Percentiles rank a stretch among this genome's conserved stretches.
Evolutionary conservation across 164 flowering plant species (phyloP).

Genomic region (Berberis thunbergii): DNA sequence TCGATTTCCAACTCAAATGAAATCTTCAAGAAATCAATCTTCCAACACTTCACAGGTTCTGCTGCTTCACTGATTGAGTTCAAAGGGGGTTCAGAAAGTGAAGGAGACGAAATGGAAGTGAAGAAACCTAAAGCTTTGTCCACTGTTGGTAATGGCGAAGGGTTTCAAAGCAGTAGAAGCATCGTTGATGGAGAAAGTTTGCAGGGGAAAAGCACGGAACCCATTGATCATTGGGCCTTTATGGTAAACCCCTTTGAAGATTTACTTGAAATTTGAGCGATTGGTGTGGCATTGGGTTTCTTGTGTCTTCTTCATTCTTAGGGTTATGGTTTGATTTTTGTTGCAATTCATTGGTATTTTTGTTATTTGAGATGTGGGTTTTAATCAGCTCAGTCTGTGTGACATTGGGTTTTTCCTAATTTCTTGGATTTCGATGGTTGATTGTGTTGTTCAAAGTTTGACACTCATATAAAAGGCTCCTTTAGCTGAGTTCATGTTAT

Average conservation of each 20-base stretch:
- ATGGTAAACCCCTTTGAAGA: slow-evolving; percentile 28
- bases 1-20: no score
- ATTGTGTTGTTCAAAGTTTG: background rate
- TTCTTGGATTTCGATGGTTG: background rate
- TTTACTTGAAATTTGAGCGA: background rate
- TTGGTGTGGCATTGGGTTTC: slow-evolving; percentile 2
- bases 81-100: background rate
- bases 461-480: no score
- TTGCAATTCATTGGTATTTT: background rate
- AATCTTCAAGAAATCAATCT: no score
- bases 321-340: background rate
- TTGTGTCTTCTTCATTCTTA: slow-evolving; percentile 1
- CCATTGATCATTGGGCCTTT: slow-evolving; percentile 44
- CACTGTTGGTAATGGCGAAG: background rate
- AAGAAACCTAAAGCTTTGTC: background rate
- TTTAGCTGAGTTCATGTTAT: no score
- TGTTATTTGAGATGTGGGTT: background rate
- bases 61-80: background rate
- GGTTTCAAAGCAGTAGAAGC: background rate
- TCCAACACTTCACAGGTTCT: background rate
- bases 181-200: slow-evolving; percentile 16
- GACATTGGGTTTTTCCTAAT: background rate
- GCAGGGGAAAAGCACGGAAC: slow-evolving; percentile 6
- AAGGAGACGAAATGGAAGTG: background rate
- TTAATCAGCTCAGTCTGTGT: background rate